Evolutionary conservation across 2,329 filamentous ascomycete species (phyloP), one percentile per base, ranked within the genome.

Genomic region (Pseudogymnoascus sp.): DNA sequence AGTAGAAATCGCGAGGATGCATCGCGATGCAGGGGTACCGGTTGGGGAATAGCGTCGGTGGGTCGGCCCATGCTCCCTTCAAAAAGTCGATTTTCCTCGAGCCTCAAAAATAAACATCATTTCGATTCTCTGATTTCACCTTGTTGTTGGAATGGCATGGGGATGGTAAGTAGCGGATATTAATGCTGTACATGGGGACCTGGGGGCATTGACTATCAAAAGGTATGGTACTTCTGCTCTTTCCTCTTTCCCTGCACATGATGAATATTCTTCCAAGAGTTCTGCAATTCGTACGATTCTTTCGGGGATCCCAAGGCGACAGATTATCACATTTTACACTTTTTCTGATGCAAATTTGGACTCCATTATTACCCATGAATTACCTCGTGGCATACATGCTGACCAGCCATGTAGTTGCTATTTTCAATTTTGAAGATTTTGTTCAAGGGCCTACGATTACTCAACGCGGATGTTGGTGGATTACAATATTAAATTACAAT

Each of bases 271-370:
- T 66, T 60, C 38, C 40, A 63, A 65, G 68, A 70, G 66, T 72
- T 72, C 70, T 72, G 70, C 70, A 72, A 72, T 72, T 68, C 70
- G 67, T 66, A 71, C 65, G 67, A 60, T 64, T 68, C 61, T 63
- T 19, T 60, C 56, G 59, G 60, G 50, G 61, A 63, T 56, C 61
- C 33, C 60, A 71, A 66, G 71, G 66, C 66, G 70, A 73, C 64
- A 65, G 63, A 65, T 65, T 64, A 61, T 66, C 64, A 72, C 69
- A 67, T 61, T 46, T 71, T 72, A 71, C 69, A 67, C 62, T 66
- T 68, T 68, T 63, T 65, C 69, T 72, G 70, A 72, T 65, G 50
- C 50, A 56, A 56, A 56, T 33, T 33, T 28, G 10, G 16, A 19
- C n/a, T 14, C 16, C 11, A 7, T 33, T 33, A 22, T 56, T 56